Evolutionary conservation across 2,329 filamentous ascomycete species (phyloP).

Genomic region (Leptographium galeiforme): DNA sequence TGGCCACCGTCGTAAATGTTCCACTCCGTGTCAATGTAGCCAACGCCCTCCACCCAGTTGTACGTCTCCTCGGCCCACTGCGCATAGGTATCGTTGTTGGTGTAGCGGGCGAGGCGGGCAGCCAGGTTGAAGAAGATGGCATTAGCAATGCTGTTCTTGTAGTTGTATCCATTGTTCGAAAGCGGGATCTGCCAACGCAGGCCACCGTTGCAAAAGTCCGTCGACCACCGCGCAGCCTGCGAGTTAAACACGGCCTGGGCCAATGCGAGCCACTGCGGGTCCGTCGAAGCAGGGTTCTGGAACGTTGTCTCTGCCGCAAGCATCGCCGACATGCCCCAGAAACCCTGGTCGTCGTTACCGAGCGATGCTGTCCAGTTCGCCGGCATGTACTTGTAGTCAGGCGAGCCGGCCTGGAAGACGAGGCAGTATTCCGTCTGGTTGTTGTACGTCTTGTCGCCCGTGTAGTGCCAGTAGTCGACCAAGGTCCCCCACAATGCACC

Average conservation of each 20-base stretch:
- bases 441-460: conserved; percentile 52
- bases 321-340: conserved; percentile 59
- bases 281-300: conserved; percentile 38
- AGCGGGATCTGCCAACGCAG: conserved; percentile 66
- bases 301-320: conserved; percentile 53
- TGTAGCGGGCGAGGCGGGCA: conserved; percentile 60
- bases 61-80: conserved; percentile 48
- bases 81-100: conserved; percentile 50
- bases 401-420: conserved; percentile 43
- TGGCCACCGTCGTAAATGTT: conserved; percentile 53
- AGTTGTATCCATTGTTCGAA: conserved; percentile 62
- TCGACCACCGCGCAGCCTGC: conserved; percentile 49
- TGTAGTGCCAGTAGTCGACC: conserved; percentile 58
- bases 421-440: conserved; percentile 41
- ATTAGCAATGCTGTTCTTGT: conserved; percentile 54
- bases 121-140: conserved; percentile 52
- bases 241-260: conserved; percentile 59
- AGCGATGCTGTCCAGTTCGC: conserved; percentile 42
- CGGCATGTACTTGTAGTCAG: conserved; percentile 43
- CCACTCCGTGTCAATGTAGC: conserved; percentile 43
- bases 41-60: conserved; percentile 42
- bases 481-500: conserved; percentile 55
- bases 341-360: conserved; percentile 57
- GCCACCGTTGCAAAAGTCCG: conserved; percentile 51
- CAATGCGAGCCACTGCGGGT: conserved; percentile 50